These are phyloP conservation scores for Xylariales sp. DNA, from an alignment of 2,329 filamentous ascomycete species.

Conservation along the genomic window DNA sequence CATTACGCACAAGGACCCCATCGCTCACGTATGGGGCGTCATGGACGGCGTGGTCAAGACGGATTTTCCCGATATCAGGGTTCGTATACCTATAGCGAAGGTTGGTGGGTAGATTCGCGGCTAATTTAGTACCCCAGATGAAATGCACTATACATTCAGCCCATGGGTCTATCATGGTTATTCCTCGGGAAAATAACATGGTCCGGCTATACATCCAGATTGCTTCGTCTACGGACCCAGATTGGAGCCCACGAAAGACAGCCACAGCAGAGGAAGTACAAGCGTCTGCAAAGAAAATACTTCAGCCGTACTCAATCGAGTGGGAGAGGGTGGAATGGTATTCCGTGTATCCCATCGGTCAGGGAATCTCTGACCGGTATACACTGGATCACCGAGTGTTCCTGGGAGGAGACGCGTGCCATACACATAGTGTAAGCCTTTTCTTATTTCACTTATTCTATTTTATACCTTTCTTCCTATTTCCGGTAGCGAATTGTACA, in stretches of 20 bases:
- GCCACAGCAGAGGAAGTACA: conserved; percentile 74
- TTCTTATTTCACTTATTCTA: not conserved
- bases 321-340: conserved; percentile 79
- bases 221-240: conserved; percentile 68
- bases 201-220: conserved; percentile 78
- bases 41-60: conserved; percentile 80
- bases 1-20: conserved; percentile 77
- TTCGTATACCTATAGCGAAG: conserved; percentile 45
- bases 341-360: conserved; percentile 81
- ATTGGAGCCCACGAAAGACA: conserved; percentile 71
- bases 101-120: not conserved
- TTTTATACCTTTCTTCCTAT: not conserved
- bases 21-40: conserved; percentile 79
- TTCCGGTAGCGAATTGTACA: not conserved
- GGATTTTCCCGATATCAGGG: conserved; percentile 82
- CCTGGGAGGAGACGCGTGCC: conserved; percentile 81
- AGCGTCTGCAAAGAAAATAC: conserved; percentile 71
- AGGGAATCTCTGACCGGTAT: conserved; percentile 76
- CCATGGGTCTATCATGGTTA: conserved; percentile 82
- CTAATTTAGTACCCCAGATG: conserved; percentile 67
- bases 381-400: conserved; percentile 77
- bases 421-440: conserved; percentile 76
- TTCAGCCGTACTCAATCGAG: conserved; percentile 74
- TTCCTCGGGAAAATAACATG: conserved; percentile 72
- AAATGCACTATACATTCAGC: conserved; percentile 81